Percentiles rank a stretch among this genome's conserved stretches.
Evolutionary conservation across 2,329 filamentous ascomycete species (phyloP).

Genomic region (Furcasterigmium sp.): DNA sequence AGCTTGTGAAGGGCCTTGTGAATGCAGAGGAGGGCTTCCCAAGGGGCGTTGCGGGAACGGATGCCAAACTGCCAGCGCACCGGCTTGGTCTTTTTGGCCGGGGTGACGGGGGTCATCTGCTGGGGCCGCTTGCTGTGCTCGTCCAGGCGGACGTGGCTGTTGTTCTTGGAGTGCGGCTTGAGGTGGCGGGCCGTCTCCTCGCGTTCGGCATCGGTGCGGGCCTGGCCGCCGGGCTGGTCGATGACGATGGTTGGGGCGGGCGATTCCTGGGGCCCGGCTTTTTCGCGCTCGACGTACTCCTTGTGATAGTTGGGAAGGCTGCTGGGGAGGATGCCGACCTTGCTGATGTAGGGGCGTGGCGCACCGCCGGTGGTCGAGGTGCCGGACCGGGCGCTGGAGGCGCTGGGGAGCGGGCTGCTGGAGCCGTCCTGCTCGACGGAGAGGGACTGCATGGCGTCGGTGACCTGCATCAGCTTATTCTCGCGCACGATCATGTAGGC

Average conservation of each 20-base stretch:
- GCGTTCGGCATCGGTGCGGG: constrained; percentile 66
- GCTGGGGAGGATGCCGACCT: constrained; percentile 86
- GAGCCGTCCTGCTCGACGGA: constrained; percentile 29
- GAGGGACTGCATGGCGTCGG: constrained; percentile 38
- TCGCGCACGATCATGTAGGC: constrained; percentile 97
- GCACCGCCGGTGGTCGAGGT: constrained; percentile 44
- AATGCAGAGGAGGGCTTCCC: constrained; percentile 90
- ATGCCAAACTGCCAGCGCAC: constrained; percentile 99
- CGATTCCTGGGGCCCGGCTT: constrained; percentile 43
- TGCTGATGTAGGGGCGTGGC: constrained; percentile 63
- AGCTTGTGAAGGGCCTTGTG: constrained; percentile 87
- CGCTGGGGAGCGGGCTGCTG: constrained; percentile 45
- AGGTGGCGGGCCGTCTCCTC: constrained; percentile 75
- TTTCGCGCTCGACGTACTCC: constrained; percentile 76
- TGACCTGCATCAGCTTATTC: constrained; percentile 94
- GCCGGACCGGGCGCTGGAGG: constrained; percentile 50
- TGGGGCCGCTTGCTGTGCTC: constrained; percentile 55
- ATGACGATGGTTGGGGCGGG: constrained; percentile 36
- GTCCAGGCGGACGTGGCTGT: constrained; percentile 63
- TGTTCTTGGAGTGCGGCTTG: constrained; percentile 76
- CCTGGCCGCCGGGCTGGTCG: constrained; percentile 39
- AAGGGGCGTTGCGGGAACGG: constrained; percentile 85
- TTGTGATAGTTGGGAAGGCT: constrained; percentile 88
- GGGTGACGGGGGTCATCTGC: constrained; percentile 57
- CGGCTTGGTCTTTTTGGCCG: constrained; percentile 67